Percentiles rank a stretch among this genome's conserved stretches.
These are phyloP conservation scores for Arctium lappa DNA, from an alignment of 129 eudicot species.

Conservation along the genomic window DNA sequence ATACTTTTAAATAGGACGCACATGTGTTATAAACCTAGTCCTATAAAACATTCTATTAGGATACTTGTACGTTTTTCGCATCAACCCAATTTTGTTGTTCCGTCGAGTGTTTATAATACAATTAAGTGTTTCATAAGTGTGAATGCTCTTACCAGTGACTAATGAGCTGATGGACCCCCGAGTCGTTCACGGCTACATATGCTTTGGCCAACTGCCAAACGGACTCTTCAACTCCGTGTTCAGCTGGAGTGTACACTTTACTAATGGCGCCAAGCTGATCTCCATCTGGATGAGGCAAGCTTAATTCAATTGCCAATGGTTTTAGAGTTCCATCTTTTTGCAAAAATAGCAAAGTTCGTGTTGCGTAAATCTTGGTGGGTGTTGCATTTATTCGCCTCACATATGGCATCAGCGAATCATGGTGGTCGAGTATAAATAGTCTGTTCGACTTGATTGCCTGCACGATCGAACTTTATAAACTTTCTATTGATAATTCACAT, in stretches of 20 bases:
- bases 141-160: slow-evolving; percentile 39
- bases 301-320: slow-evolving; percentile 57
- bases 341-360: slow-evolving; percentile 47
- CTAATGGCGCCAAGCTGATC: slow-evolving; percentile 27
- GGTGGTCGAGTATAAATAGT: slow-evolving; percentile 51
- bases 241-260: slow-evolving; percentile 48
- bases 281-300: slow-evolving; percentile 47
- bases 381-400: slow-evolving; percentile 43
- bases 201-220: slow-evolving; percentile 69
- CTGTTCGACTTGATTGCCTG: slow-evolving; percentile 42
- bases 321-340: slow-evolving; percentile 46
- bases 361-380: slow-evolving; percentile 48
- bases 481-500: neutral
- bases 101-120: neutral
- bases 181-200: slow-evolving; percentile 48
- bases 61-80: neutral
- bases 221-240: slow-evolving; percentile 41
- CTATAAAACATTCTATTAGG: neutral
- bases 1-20: neutral
- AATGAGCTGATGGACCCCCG: slow-evolving; percentile 56
- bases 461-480: neutral
- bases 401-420: slow-evolving; percentile 51
- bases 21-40: neutral
- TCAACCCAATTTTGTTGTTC: neutral
- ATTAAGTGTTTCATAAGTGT: neutral